Evolutionary conservation across 208 protist species (phyloP).

Genomic region (Crithidia bombi): DNA sequence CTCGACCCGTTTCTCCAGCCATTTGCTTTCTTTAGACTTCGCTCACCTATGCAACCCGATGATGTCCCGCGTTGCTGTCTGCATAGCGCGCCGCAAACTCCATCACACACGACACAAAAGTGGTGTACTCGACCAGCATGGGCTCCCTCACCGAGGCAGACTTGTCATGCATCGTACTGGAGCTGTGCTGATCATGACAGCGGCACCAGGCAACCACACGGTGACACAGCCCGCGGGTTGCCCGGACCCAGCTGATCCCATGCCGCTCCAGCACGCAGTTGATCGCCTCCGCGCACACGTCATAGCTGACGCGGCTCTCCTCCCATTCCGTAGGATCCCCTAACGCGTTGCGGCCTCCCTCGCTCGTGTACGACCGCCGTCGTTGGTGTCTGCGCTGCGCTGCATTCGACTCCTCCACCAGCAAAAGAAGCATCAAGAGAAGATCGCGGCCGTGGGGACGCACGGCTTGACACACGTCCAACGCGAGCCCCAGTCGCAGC

Average conservation of each 20-base stretch:
- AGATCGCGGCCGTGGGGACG: constrained; percentile 55
- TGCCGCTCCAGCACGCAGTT: constrained; percentile 66
- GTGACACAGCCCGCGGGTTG: constrained; percentile 42
- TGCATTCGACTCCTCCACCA: constrained; percentile 38
- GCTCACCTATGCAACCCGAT: no score
- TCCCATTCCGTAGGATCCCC: not conserved
- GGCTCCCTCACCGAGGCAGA: not conserved
- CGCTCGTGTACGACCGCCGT: not conserved
- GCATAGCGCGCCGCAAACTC: constrained; percentile 17
- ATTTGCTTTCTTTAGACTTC: no score
- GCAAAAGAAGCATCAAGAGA: constrained; percentile 50
- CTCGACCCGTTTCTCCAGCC: no score
- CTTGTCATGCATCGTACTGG: no score
- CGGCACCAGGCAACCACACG: constrained; percentile 28
- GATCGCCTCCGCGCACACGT: constrained; percentile 57
- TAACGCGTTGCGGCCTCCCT: not conserved
- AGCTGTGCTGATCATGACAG: not conserved
- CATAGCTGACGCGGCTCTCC: constrained; percentile 32
- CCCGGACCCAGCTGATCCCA: constrained; percentile 33
- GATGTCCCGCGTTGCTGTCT: no score
- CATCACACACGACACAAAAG: constrained; percentile 23
- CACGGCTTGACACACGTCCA: constrained; percentile 55
- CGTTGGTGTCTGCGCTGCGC: constrained; percentile 5
- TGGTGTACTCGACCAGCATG: constrained; percentile 12
- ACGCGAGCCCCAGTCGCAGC: constrained; percentile 29